Percentiles rank a stretch among this genome's conserved stretches.
Evolutionary conservation across 2,329 filamentous ascomycete genomes (phyloP).

Genomic region (Ascochyta lentis): DNA sequence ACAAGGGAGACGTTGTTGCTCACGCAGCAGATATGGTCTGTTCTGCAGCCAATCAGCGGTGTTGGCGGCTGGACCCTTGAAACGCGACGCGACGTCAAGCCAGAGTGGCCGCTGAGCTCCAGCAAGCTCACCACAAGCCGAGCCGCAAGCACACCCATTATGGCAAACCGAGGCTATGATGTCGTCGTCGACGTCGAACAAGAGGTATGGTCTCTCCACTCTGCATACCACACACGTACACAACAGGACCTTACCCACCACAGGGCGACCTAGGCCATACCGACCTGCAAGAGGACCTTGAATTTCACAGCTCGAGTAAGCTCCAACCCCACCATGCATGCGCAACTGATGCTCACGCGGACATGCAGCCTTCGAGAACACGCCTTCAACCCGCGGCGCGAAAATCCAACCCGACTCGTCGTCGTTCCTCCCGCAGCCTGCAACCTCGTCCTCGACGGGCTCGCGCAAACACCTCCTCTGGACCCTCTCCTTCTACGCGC

Average conservation of each 20-base stretch:
- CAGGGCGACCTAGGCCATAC: conserved; percentile 98
- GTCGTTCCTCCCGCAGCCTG: conserved; percentile 48
- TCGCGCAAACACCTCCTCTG: conserved; percentile 83
- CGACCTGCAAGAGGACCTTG: conserved; percentile 97
- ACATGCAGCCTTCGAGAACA: conserved; percentile 70
- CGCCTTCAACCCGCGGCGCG: conserved; percentile 55
- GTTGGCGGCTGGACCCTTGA: conserved; percentile 14
- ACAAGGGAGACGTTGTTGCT: background rate
- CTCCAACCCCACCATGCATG: background rate
- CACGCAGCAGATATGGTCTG: background rate
- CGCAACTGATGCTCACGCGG: no score
- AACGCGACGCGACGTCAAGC: conserved; percentile 36
- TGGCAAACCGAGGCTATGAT: conserved; percentile 91
- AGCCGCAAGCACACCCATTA: conserved; percentile 45
- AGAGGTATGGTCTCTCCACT: conserved; percentile 66
- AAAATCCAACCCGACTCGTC: conserved; percentile 55
- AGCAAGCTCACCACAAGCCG: conserved; percentile 28
- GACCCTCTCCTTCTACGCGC: conserved; percentile 91
- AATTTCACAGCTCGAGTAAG: conserved; percentile 90
- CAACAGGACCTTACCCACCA: conserved; percentile 23
- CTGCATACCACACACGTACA: background rate
- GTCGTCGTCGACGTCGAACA: conserved; percentile 97
- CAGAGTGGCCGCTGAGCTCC: conserved; percentile 42
- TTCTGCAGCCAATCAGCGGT: conserved; percentile 18
- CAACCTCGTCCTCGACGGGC: conserved; percentile 32